Base-by-base conservation (phyloP, 768 basidiomycete species). In the Mycena chlorophos region DNA sequence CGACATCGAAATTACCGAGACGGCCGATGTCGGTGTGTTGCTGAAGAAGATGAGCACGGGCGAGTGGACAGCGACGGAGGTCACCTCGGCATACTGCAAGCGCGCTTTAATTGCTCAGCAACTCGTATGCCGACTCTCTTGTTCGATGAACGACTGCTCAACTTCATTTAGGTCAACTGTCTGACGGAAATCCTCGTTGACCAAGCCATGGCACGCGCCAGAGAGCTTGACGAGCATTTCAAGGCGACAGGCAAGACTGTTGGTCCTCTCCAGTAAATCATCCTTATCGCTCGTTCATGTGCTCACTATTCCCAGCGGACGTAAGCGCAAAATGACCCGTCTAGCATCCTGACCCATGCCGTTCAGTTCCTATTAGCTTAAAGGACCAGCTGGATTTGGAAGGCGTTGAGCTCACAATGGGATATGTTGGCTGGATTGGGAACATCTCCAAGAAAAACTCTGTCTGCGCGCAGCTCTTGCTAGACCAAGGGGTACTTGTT, bases 361-460 rank as follows among this genome's bases (percentile, higher is more conserved):
- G 10, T 60, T 87, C 87, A 1, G 72, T 91, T 13, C 88, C 88
- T 0, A 73, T 89, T 39, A 88, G 86, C 6, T 68, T 89, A 48
- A 90, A 91, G 67, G 88, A 91, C 63, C 87, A 89, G 66, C 66
- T 89, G 20, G 78, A 73, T 39, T 77, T 91, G 57, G 76, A 86
- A 60, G 89, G 85, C 2, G 62, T 87, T 10, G 87, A 89, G 64
- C 80, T 84, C 0, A 84, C 81, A 1, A 84, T 88, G 75, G 87
- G 89, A 1, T 91, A 90, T 63, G 85, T 84, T 10, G 84, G 86
- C 3, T 86, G 83, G 82, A 76, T 89, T 26, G 87, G 84, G 3
- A 75, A 80, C 54, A 78, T 76, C 31, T 8, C 8, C 31, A 17
- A 8, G 8, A 8, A 34, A 8, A 17, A 8, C 31, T 34, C 31